Evolutionary conservation across 306 rosid species (phyloP), one percentile per base, ranked within the genome.

Genomic region (Fagus sylvatica): DNA sequence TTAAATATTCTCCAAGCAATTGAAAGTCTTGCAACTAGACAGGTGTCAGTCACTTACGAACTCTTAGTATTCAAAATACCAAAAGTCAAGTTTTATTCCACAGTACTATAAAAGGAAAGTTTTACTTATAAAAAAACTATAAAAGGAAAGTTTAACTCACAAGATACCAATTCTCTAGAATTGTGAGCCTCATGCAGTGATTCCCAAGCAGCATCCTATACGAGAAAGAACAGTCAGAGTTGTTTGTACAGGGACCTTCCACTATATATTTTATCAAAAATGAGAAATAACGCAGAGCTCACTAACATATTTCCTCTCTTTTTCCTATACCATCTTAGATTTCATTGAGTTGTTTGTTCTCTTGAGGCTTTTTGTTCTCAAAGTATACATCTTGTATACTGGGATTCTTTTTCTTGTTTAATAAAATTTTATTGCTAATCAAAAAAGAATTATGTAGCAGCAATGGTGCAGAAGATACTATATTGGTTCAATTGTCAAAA

Each of bases 201-300:
- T 81, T 84, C 81, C 88, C 85, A 81, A 48, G 78, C 76, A 3
- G 59, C 72, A 55, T 84, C 90, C 90, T 87, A 87, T 43, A 72
- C 54, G 64, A 86, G 69, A 79, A 76, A 41, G 70, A 17, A 71
- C 11, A n/a, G 56, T 71, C 30, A 71, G 53, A 66, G 43, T 0
- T 65, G n/a, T 39, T 65, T 15, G 13, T 7, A 65, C 46, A 65
- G 56, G 73, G 72, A 79, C 56, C 61, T 53, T 43, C 55, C 59
- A 79, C 53, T 36, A 43, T 19, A 10, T 17, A 65, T 34, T 5
- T 51, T 16, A 11, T 13, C 7, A 65, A 64, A n/a, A 53, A 6
- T 46, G 62, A 33, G n/a, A 53, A 6, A 36, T 17, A 70, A 9
- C 37, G 5, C 33, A 19, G 39, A 78, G 30, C 19, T 49, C 74